phyloP scores from a whole-genome alignment of 768 basidiomycete species.

The Boletus vermiculosoides region DNA sequence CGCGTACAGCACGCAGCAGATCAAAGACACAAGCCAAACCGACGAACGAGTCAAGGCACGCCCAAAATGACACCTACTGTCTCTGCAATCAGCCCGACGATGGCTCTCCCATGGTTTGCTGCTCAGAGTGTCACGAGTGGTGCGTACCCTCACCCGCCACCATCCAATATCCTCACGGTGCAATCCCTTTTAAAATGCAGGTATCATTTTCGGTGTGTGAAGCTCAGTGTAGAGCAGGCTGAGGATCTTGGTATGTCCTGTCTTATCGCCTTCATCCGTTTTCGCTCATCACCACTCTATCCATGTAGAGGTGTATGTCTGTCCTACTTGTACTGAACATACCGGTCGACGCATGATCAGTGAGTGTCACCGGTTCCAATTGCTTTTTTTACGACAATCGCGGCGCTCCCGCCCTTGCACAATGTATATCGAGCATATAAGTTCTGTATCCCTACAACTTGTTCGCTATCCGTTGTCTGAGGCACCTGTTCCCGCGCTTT shows the following conservation, averaged over 20 bases:
- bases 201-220: conserved; percentile 83
- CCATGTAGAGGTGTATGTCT: conserved; percentile 56
- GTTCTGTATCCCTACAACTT: conserved; percentile 37
- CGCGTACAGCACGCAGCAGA: conserved; percentile 18
- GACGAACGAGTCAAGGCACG: conserved; percentile 14
- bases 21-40: conserved; percentile 22
- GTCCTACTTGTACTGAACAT: conserved; percentile 52
- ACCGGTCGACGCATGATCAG: conserved; percentile 69
- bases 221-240: conserved; percentile 60
- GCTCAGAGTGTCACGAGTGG: conserved; percentile 73
- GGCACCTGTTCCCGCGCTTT: conserved; percentile 29
- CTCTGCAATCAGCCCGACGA: conserved; percentile 68
- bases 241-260: conserved; percentile 72
- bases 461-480: conserved; percentile 36
- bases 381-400: conserved; percentile 29
- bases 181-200: conserved; percentile 37
- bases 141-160: conserved; percentile 32
- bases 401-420: conserved; percentile 26
- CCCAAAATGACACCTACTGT: conserved; percentile 42
- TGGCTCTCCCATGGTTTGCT: conserved; percentile 79
- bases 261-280: neutral
- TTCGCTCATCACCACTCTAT: conserved; percentile 15
- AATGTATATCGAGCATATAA: conserved; percentile 39
- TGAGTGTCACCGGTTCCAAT: conserved; percentile 57
- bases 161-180: conserved; percentile 3